Percentiles rank a stretch among this genome's conserved stretches.
Conservation (phyloP, 345 rosid genomes). For the Linum usitatissimum region DNA sequence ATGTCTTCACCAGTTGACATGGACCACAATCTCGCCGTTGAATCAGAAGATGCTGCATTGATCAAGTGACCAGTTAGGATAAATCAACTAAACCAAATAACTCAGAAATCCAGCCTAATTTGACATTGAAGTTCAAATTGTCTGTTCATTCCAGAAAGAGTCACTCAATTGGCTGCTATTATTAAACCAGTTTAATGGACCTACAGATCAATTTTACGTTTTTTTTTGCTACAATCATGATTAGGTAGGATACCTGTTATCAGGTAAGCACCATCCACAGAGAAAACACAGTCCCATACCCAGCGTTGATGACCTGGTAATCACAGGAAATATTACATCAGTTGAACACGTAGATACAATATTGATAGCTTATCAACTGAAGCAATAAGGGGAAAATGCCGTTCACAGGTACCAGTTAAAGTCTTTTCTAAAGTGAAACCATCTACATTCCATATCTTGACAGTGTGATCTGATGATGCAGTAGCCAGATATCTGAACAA, state of each 20-base stretch:
- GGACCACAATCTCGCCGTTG: constrained; percentile 86
- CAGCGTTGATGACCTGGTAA: constrained; percentile 80
- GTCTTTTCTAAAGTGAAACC: constrained; percentile 89
- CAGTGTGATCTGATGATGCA: constrained; percentile 85
- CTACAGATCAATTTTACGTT: too few species aligned
- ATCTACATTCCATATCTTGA: constrained; percentile 95
- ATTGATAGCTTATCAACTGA: not conserved
- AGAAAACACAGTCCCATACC: constrained; percentile 99
- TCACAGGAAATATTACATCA: constrained; percentile 3
- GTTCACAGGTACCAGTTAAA: constrained; percentile 36
- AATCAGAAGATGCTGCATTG: constrained; percentile 71
- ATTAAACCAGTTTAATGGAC: too few species aligned
- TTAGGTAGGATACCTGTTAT: constrained; percentile 50
- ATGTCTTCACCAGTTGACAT: constrained; percentile 55
- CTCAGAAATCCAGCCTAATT: not conserved
- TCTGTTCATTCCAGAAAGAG: too few species aligned
- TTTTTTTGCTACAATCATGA: too few species aligned
- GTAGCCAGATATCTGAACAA: constrained; percentile 78
- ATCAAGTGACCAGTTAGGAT: not conserved
- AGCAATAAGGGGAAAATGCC: not conserved
- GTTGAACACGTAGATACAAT: too few species aligned
- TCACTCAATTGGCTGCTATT: too few species aligned
- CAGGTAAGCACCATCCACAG: constrained; percentile 92
- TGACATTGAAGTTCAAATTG: not conserved
- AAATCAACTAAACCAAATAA: not conserved